Conservation (phyloP, 2,329 filamentous ascomycete genomes). For the Fonsecaea multimorphosa region DNA sequence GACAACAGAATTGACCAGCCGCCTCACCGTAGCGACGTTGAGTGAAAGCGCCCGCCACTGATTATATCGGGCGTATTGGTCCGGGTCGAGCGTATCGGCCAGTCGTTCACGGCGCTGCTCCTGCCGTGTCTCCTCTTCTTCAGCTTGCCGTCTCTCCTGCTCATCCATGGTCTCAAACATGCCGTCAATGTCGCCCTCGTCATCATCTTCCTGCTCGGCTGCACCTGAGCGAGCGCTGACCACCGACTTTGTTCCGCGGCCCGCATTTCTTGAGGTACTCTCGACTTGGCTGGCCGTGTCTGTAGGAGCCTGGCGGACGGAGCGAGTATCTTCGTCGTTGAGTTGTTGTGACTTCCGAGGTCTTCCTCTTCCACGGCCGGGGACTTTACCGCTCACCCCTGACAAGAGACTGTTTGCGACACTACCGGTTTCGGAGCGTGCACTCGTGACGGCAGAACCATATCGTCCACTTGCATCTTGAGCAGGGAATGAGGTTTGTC, state of each 20-base stretch:
- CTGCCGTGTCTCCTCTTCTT: constrained; percentile 34
- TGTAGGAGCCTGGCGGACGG: constrained; percentile 16
- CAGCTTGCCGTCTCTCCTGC: constrained; percentile 33
- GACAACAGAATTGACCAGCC: constrained; percentile 70
- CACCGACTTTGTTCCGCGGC: constrained; percentile 34
- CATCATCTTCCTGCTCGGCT: constrained; percentile 39
- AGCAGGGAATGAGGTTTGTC: constrained; percentile 54
- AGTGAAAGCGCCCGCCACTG: constrained; percentile 42
- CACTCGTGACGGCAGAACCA: constrained; percentile 30
- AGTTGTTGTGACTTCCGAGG: constrained; percentile 38
- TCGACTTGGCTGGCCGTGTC: constrained; percentile 28
- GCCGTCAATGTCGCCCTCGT: constrained; percentile 38
- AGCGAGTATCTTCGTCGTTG: constrained; percentile 35
- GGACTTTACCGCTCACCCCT: constrained; percentile 33
- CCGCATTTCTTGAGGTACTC: constrained; percentile 19
- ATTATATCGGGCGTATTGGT: constrained; percentile 35
- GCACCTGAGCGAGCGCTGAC: constrained; percentile 36
- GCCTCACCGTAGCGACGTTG: constrained; percentile 57
- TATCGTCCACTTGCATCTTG: constrained; percentile 30
- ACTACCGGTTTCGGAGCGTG: constrained; percentile 40
- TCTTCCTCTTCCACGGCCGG: constrained; percentile 37
- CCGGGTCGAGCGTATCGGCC: constrained; percentile 34
- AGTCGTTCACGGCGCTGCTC: constrained; percentile 34
- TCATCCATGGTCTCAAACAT: constrained; percentile 39
- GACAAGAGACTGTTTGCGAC: constrained; percentile 35